phyloP scores from a whole-genome alignment of 345 rosid species.

The Eucalyptus coolabah region DNA sequence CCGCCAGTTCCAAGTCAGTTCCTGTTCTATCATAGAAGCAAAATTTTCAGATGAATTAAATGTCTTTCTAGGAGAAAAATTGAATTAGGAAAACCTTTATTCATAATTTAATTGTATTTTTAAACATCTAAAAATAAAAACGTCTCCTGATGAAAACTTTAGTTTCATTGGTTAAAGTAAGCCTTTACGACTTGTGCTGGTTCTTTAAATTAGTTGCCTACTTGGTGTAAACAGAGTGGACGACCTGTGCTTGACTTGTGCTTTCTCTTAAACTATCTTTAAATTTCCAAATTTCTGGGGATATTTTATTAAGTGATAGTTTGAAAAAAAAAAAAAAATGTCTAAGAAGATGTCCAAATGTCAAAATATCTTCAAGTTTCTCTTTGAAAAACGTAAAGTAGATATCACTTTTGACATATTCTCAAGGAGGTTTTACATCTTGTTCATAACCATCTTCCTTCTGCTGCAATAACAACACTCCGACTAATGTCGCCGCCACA shows the following conservation, averaged over 20 bases:
- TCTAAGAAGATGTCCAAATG: neutral
- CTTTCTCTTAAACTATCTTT: neutral
- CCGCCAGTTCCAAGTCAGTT: neutral
- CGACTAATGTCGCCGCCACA: neutral
- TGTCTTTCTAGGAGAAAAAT: neutral
- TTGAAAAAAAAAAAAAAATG: neutral
- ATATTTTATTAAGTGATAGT: neutral
- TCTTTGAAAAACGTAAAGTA: neutral
- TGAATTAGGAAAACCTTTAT: neutral
- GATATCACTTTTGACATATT: neutral
- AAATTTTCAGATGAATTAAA: neutral
- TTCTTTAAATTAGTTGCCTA: neutral
- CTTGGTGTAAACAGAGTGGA: neutral
- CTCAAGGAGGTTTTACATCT: neutral
- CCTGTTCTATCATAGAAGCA: neutral
- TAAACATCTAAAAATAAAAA: neutral
- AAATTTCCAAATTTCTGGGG: neutral
- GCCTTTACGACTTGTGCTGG: neutral
- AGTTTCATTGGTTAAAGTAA: neutral
- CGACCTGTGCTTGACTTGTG: neutral
- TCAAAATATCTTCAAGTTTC: neutral
- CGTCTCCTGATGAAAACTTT: neutral
- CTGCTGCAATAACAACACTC: neutral
- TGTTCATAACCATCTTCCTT: neutral
- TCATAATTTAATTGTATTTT: neutral